phyloP scores from a whole-genome alignment of 257 asterid species.

The Coffea eugenioides region DNA sequence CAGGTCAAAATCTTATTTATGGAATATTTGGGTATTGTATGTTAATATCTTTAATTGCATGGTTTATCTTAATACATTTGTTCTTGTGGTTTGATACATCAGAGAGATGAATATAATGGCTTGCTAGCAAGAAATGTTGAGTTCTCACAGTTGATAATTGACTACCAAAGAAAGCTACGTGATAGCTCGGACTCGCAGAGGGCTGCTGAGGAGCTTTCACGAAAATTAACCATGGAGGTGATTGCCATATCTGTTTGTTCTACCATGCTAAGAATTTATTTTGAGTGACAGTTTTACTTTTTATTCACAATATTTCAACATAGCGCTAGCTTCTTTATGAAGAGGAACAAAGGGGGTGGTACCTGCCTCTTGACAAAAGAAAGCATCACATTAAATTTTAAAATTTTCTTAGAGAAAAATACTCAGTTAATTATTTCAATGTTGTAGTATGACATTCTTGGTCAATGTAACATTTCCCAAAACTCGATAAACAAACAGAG shows the following conservation, averaged over 20 bases:
- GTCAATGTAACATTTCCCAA: no score
- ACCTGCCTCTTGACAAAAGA: neutral
- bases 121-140: constrained; percentile 75
- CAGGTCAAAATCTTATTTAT: constrained; percentile 47
- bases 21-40: constrained; percentile 1
- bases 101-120: constrained; percentile 74
- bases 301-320: neutral
- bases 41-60: neutral
- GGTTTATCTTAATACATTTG: neutral
- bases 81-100: constrained; percentile 19
- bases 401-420: no score
- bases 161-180: constrained; percentile 78
- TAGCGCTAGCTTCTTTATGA: neutral
- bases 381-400: neutral
- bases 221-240: constrained; percentile 81
- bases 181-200: constrained; percentile 70
- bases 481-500: no score
- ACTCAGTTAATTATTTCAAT: no score
- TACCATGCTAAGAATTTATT: neutral
- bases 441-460: no score
- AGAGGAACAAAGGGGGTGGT: no score
- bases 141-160: constrained; percentile 77
- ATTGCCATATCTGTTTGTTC: neutral
- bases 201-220: constrained; percentile 65
- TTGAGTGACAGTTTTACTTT: neutral